Conservation (phyloP, 75 land plant genomes). For the Gnetum montanum region DNA sequence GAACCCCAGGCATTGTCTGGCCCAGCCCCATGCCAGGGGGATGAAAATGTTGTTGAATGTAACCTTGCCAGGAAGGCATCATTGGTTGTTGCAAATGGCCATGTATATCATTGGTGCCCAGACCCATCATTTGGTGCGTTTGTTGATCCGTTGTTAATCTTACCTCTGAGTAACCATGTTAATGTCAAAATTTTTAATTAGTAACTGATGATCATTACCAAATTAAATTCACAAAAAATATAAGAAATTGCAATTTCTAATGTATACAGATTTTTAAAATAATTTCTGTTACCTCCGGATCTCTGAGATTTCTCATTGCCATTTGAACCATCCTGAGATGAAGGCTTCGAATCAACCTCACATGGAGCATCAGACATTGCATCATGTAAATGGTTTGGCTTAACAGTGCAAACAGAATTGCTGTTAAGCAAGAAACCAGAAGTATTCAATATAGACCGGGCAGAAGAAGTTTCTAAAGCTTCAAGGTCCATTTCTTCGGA, state of each 20-base stretch:
- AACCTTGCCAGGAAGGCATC: slow-evolving; percentile 50
- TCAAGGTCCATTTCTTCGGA: slow-evolving; percentile 62
- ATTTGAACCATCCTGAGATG: slow-evolving; percentile 6
- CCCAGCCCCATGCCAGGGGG: slow-evolving; percentile 15
- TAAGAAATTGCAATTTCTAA: neutral
- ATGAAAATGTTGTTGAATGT: slow-evolving; percentile 43
- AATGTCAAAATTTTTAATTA: neutral
- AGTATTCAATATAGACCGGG: slow-evolving; percentile 28
- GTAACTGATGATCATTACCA: neutral
- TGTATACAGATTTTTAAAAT: neutral
- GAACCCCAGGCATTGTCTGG: slow-evolving; percentile 8
- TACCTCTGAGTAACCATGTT: slow-evolving; percentile 16
- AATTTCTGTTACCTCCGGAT: slow-evolving; percentile 11
- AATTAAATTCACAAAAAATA: neutral
- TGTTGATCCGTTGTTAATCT: slow-evolving; percentile 19
- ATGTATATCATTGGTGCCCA: slow-evolving; percentile 19
- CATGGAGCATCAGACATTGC: slow-evolving; percentile 21
- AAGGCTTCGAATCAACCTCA: slow-evolving; percentile 8
- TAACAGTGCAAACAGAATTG: slow-evolving; percentile 3
- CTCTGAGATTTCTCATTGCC: slow-evolving; percentile 16
- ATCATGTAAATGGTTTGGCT: slow-evolving; percentile 18
- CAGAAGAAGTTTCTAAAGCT: slow-evolving; percentile 30
- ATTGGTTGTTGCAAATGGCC: slow-evolving; percentile 51
- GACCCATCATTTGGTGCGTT: slow-evolving; percentile 8
- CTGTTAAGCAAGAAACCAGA: slow-evolving; percentile 35